Percentiles rank a stretch among this genome's conserved stretches.
Evolutionary conservation across 176 grass and related monocot genomes (phyloP).

Genomic region (Carex littledalei): DNA sequence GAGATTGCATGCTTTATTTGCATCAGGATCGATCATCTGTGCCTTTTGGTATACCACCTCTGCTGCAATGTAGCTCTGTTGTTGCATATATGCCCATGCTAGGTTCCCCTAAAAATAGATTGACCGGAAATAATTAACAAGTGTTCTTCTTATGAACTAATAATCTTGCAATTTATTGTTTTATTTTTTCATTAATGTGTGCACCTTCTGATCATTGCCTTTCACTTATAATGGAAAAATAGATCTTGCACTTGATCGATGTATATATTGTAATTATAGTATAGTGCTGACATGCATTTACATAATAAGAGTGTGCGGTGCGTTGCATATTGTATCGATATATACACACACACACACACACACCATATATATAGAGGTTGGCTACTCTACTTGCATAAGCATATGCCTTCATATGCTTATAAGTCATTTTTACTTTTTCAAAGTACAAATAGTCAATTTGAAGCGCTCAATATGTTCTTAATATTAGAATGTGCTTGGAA

Average conservation of each 20-base stretch:
- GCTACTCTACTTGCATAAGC: too few relatives aligned
- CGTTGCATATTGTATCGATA: not conserved
- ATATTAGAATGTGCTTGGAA: too few relatives aligned
- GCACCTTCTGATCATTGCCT: not conserved
- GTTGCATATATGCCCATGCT: constrained; percentile 91
- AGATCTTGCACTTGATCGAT: not conserved
- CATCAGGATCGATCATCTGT: constrained; percentile 81
- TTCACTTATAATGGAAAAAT: not conserved
- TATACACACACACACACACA: too few relatives aligned
- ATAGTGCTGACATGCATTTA: not conserved
- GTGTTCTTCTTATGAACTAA: not conserved
- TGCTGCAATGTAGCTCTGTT: constrained; percentile 63
- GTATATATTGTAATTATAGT: not conserved
- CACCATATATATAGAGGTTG: too few relatives aligned
- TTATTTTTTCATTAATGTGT: not conserved
- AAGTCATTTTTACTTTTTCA: too few relatives aligned
- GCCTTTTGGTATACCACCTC: constrained; percentile 86
- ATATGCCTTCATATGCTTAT: too few relatives aligned
- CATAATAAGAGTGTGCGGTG: not conserved
- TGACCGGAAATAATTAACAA: not conserved
- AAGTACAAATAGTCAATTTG: too few relatives aligned
- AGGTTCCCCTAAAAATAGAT: constrained; percentile 50
- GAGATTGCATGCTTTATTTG: constrained; percentile 85
- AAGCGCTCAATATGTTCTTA: too few relatives aligned
- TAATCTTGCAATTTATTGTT: not conserved